These are phyloP conservation scores for Themeda triandra DNA, from an alignment of 176 grass and related monocot species.

Conservation along the genomic window DNA sequence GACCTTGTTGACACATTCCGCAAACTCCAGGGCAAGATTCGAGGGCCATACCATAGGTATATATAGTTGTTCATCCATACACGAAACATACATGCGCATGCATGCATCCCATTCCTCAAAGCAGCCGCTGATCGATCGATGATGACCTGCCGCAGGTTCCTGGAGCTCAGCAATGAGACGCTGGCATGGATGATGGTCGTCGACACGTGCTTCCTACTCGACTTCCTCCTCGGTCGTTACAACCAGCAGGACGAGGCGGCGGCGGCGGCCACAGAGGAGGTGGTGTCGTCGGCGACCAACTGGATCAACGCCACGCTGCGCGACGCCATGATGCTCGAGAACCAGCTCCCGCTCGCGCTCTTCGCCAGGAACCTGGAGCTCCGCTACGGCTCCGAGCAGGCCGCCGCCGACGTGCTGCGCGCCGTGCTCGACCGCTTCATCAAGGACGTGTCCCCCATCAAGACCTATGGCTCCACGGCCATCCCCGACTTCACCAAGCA, in stretches of 20 bases:
- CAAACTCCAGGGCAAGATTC: constrained; percentile 36
- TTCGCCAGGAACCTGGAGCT: constrained; percentile 35
- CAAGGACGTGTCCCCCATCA: neutral
- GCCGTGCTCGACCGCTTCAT: neutral
- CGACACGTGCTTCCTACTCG: constrained; percentile 60
- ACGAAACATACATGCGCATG: too few relatives aligned
- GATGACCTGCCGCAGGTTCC: too few relatives aligned
- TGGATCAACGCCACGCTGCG: constrained; percentile 59
- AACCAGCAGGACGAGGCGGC: neutral
- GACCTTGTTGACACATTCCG: constrained; percentile 40
- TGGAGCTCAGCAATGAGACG: constrained; percentile 59
- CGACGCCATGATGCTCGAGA: constrained; percentile 78
- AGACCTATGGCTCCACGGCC: neutral
- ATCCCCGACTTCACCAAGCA: neutral
- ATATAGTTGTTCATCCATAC: too few relatives aligned
- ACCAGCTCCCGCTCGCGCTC: constrained; percentile 61
- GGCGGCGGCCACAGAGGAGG: constrained; percentile 10
- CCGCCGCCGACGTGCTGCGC: neutral
- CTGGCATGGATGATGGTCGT: constrained; percentile 85
- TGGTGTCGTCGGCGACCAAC: constrained; percentile 40
- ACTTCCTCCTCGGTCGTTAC: constrained; percentile 53
- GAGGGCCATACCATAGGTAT: constrained; percentile 49
- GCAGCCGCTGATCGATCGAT: too few relatives aligned
- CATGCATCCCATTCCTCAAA: too few relatives aligned
- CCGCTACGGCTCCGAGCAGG: neutral